Evolutionary conservation across 176 grass and related monocot genomes (phyloP), one percentile per base, ranked within the genome.

Genomic region (Metroxylon sagu): DNA sequence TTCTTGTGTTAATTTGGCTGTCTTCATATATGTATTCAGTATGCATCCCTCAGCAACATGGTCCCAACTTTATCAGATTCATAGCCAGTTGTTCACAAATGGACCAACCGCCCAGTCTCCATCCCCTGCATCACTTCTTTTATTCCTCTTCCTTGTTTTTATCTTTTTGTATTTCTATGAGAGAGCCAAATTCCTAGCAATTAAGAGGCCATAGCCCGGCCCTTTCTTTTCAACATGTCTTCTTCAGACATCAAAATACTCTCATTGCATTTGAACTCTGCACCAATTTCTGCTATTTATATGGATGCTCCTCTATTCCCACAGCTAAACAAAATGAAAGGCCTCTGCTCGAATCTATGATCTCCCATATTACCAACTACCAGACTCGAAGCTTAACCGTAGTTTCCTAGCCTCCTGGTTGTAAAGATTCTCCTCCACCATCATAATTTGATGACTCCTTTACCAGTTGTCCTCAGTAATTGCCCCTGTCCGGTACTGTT

Each of bases 131-230:
- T 14, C 35, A 2, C 35, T 12, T 14, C 35, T 54, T 17, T 66
- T 50, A 49, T 66, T 66, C 50, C 62, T 66, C 39, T 5, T 50
- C 5, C 25, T 66, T 66, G 21, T 50, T 19, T 66, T 66, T 66
- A 10, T 50, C 19, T 12, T 39, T 8, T 39, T 5, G 31, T 19
- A 26, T 52, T 66, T 6, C 15, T 4, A 8, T 3, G 16, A 26
- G 50, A 21, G 21, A 29, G 49, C 48, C 48, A 67, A 67, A 67
- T 23, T 52, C 63, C 48, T 50, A 49, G 52, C 62, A 66, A 19
- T 51, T 17, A 18, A 27, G 26, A 4, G 26, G 19, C 19, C 19
- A n/a, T 8, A 2, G 5, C 12, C 31, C 14, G 7, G 19, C 25
- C 50, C 5, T 56, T 31, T 29, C 29, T 43, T 69, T 69, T 55